These are phyloP conservation scores for Teratosphaeria epicoccoides DNA, from an alignment of 2,329 filamentous ascomycete genomes.

Conservation along the genomic window DNA sequence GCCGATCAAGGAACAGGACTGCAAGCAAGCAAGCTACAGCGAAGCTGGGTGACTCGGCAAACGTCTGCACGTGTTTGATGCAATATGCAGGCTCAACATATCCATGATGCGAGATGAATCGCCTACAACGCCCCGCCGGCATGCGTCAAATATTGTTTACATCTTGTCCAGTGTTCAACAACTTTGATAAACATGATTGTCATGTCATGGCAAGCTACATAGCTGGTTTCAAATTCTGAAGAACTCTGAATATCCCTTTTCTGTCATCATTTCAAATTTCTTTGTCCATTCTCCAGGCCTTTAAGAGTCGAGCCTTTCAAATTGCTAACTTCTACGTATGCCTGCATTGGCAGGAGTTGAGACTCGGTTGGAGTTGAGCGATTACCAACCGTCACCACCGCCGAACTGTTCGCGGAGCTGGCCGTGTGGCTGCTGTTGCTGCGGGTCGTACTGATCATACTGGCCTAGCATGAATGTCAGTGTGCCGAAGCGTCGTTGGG, in stretches of 20 bases:
- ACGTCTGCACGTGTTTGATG: too few relatives aligned
- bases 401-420: constrained; percentile 25
- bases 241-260: background rate
- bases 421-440: constrained; percentile 28
- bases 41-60: too few relatives aligned
- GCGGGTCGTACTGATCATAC: constrained; percentile 33
- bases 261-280: background rate
- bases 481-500: constrained; percentile 12
- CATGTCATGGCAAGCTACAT: background rate
- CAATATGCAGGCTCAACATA: too few relatives aligned
- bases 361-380: background rate
- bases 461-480: constrained; percentile 18
- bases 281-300: background rate
- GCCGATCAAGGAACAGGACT: too few relatives aligned
- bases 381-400: constrained; percentile 39
- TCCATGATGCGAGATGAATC: too few relatives aligned
- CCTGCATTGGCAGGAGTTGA: background rate
- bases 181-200: too few relatives aligned
- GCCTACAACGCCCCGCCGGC: too few relatives aligned
- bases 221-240: background rate
- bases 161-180: too few relatives aligned
- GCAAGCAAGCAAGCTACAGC: too few relatives aligned
- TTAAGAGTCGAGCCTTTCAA: background rate
- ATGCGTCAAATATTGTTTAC: too few relatives aligned
- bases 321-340: background rate